These are phyloP conservation scores for Tephrocybe sp. DNA, from an alignment of 768 basidiomycete genomes.

Conservation along the genomic window DNA sequence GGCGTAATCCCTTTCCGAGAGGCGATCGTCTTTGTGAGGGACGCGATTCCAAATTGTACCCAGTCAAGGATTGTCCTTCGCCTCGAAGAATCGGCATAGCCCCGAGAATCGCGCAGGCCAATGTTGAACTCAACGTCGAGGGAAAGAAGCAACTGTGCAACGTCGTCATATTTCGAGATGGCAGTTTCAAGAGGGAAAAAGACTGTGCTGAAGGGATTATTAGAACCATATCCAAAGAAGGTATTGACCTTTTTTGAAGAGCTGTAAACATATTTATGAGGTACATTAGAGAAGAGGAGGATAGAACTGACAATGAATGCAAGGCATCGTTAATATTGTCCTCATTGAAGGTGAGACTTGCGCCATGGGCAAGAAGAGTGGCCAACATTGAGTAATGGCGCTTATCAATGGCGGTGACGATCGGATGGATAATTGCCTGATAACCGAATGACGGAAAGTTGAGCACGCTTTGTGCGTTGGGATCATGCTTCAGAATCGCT, in stretches of 20 bases:
- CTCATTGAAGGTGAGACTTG: slow-evolving; percentile 31
- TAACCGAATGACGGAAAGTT: slow-evolving; percentile 35
- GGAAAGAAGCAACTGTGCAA: slow-evolving; percentile 36
- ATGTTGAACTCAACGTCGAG: slow-evolving; percentile 36
- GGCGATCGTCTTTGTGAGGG: slow-evolving; percentile 22
- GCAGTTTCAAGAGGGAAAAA: slow-evolving; percentile 39
- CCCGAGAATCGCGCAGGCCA: slow-evolving; percentile 26
- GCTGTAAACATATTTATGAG: slow-evolving; percentile 8
- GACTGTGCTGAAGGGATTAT: slow-evolving; percentile 26
- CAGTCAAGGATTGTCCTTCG: slow-evolving; percentile 37
- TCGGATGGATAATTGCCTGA: slow-evolving; percentile 31
- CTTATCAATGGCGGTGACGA: slow-evolving; percentile 35
- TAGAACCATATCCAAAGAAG: slow-evolving; percentile 22
- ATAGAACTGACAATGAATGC: slow-evolving; percentile 30
- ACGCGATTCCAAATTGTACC: slow-evolving; percentile 31
- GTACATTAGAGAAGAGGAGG: background rate
- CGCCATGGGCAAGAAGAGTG: slow-evolving; percentile 41
- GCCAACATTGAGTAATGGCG: slow-evolving; percentile 36
- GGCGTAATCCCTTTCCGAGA: slow-evolving; percentile 4
- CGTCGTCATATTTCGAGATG: slow-evolving; percentile 33
- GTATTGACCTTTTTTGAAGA: slow-evolving; percentile 14
- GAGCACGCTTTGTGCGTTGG: slow-evolving; percentile 36
- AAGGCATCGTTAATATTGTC: slow-evolving; percentile 36
- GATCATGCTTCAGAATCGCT: slow-evolving; percentile 41
- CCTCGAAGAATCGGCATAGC: slow-evolving; percentile 9